A percentile compares a stretch with the other conserved stretches of the same genome.
These are phyloP conservation scores for Metschnikowia koreensis DNA, from an alignment of 805 yeast species.

Conservation along the genomic window DNA sequence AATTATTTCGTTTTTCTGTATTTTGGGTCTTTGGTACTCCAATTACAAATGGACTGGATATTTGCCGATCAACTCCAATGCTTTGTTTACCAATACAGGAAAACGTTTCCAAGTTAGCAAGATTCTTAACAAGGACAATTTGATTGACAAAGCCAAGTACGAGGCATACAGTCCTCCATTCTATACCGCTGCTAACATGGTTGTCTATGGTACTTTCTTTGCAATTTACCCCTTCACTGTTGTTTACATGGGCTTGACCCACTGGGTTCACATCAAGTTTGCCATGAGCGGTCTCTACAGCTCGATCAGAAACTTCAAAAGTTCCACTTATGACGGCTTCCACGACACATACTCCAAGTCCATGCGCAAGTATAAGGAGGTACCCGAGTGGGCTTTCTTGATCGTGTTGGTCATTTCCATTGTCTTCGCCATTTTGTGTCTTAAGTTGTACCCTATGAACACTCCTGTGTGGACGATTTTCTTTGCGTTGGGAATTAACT, in stretches of 20 bases:
- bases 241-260: conserved; percentile 18
- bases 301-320: conserved; percentile 18
- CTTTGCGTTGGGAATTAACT: conserved; percentile 38
- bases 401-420: conserved; percentile 30
- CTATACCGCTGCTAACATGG: conserved; percentile 24
- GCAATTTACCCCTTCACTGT: conserved; percentile 26
- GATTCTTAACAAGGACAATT: conserved; percentile 14
- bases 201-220: conserved; percentile 24
- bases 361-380: conserved; percentile 37
- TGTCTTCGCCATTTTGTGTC: conserved; percentile 36
- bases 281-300: conserved; percentile 15
- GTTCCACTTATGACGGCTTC: conserved; percentile 31
- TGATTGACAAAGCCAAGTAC: conserved; percentile 20
- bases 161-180: conserved; percentile 22
- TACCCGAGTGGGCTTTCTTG: conserved; percentile 46
- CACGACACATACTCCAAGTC: conserved; percentile 32
- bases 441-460: conserved; percentile 39
- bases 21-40: conserved; percentile 28
- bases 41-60: conserved; percentile 30
- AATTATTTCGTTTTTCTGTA: conserved; percentile 23
- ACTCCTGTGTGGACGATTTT: conserved; percentile 45
- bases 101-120: conserved; percentile 19
- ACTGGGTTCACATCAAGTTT: conserved; percentile 16
- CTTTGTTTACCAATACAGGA: conserved; percentile 27
- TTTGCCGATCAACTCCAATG: conserved; percentile 25